Evolutionary conservation across 208 protist genomes (phyloP).

Genomic region (Phytomonas sp.): DNA sequence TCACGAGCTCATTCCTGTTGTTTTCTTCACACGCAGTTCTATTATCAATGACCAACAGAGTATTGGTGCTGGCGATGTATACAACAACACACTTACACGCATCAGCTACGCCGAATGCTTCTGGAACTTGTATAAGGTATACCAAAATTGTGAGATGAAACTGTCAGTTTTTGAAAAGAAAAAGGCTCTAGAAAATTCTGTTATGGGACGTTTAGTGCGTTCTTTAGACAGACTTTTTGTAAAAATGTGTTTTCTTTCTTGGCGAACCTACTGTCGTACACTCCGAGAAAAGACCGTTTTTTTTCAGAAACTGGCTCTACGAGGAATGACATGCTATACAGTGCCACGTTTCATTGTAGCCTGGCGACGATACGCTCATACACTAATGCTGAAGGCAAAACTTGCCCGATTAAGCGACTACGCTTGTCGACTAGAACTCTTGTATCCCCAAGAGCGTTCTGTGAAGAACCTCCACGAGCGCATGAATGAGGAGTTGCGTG

Average conservation of each 20-base stretch:
- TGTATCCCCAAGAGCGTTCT: slow-evolving; percentile 52
- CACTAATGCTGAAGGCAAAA: slow-evolving; percentile 53
- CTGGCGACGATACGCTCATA: slow-evolving; percentile 77
- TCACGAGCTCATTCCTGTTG: slow-evolving; percentile 62
- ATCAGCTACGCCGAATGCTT: slow-evolving; percentile 68
- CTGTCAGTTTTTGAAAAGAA: slow-evolving; percentile 31
- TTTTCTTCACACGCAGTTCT: slow-evolving; percentile 56
- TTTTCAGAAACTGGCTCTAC: slow-evolving; percentile 45
- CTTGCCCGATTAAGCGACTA: slow-evolving; percentile 31
- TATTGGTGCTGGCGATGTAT: slow-evolving; percentile 3
- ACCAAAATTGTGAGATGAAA: slow-evolving; percentile 27
- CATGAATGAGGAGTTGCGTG: slow-evolving; percentile 52
- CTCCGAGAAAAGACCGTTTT: slow-evolving; percentile 44
- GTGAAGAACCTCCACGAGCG: slow-evolving; percentile 56
- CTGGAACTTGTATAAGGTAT: slow-evolving; percentile 36
- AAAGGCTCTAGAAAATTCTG: slow-evolving; percentile 31
- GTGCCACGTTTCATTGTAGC: slow-evolving; percentile 39
- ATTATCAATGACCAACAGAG: neutral
- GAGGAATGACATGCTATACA: slow-evolving; percentile 30
- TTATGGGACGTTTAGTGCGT: slow-evolving; percentile 70
- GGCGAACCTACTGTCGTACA: slow-evolving; percentile 52
- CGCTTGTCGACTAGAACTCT: slow-evolving; percentile 54
- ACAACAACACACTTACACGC: neutral
- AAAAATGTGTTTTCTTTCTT: slow-evolving; percentile 80
- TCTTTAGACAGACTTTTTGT: slow-evolving; percentile 67